A percentile compares a stretch with the other conserved stretches of the same genome.
phyloP scores from a whole-genome alignment of 371 early-diverging fungal genomes.

The Mycotypha africana region DNA sequence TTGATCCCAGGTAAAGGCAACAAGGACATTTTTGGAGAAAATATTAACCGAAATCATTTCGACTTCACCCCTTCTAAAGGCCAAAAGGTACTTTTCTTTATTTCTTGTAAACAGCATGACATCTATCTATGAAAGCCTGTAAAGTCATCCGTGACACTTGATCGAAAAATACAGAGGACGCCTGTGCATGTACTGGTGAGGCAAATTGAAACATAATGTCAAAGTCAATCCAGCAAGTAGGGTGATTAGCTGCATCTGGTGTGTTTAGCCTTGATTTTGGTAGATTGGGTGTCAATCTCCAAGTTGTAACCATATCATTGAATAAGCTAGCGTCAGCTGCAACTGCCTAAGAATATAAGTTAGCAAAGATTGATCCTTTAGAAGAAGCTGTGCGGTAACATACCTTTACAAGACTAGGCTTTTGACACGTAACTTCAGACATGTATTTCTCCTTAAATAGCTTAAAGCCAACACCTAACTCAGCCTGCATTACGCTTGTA shows the following conservation, averaged over 20 bases:
- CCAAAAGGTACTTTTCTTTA: no score
- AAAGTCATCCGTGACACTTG: slow-evolving; percentile 72
- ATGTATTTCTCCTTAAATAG: slow-evolving; percentile 71
- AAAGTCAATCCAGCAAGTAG: slow-evolving; percentile 65
- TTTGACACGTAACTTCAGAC: slow-evolving; percentile 65
- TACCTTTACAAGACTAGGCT: slow-evolving; percentile 50
- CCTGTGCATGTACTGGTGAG: slow-evolving; percentile 69
- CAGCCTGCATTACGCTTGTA: slow-evolving; percentile 51
- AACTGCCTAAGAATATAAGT: slow-evolving; percentile 40
- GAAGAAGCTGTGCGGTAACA: no score
- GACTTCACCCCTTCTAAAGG: no score
- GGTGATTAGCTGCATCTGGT: slow-evolving; percentile 37
- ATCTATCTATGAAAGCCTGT: slow-evolving; percentile 65
- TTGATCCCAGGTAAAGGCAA: no score
- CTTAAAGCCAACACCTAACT: slow-evolving; percentile 72
- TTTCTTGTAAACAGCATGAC: slow-evolving; percentile 51
- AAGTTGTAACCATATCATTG: slow-evolving; percentile 61
- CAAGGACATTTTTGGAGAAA: no score
- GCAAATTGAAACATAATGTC: slow-evolving; percentile 74
- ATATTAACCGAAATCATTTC: no score
- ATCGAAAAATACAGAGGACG: slow-evolving; percentile 71
- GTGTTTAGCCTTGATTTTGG: slow-evolving; percentile 20
- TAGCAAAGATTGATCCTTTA: no score
- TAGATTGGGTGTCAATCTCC: slow-evolving; percentile 59
- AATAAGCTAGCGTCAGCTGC: slow-evolving; percentile 65